Evolutionary conservation across 768 basidiomycete genomes (phyloP), one percentile per base, ranked within the genome.

Genomic region (Lactarius trivialis): DNA sequence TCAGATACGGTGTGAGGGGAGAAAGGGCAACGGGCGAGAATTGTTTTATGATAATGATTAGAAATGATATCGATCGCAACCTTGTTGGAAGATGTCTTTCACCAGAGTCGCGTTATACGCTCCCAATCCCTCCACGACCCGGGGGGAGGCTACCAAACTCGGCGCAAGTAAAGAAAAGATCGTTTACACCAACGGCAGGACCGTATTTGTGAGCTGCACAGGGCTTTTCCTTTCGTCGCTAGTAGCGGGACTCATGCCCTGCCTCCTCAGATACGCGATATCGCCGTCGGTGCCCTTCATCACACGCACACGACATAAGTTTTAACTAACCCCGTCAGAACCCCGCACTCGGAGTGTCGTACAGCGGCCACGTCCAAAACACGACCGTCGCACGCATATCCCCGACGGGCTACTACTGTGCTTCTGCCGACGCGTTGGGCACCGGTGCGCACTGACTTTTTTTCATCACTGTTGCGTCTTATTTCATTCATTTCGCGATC

Each of bases 391-490:
- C 96, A 15, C 85, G 91, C 39, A 83, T 97, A 68, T 93, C 93
- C 2, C 95, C 94, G 0, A 90, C 92, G 1, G 95, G 96, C 30
- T 97, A 86, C 75, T 98, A 98, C 75, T 93, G 91, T 70, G 95
- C 96, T 4, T 96, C 93, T 33, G 96, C 83, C 26, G 95, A 98
- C 71, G 74, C 81, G 4, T 77, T 78, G 33, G 95, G 95, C 43
- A 90, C 84, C 58, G 93, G 93, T 91, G 65, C 60, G 81, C 61
- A 17, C 52, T 7, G 14, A 24, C 30, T 32, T 55, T 32, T 55
- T 28, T 21, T 45, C 51, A 19, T 33, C 14, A 32, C 37, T 3
- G 7, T 39, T 34, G 34, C 43, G 39, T 9, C 26, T 28, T 55
- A 3, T 41, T 41, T 57, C 37, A 60, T 28, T 67, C 19, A 11